These are phyloP conservation scores for Dendrobium catenatum DNA, from an alignment of 106 monocot genomes.

Conservation along the genomic window DNA sequence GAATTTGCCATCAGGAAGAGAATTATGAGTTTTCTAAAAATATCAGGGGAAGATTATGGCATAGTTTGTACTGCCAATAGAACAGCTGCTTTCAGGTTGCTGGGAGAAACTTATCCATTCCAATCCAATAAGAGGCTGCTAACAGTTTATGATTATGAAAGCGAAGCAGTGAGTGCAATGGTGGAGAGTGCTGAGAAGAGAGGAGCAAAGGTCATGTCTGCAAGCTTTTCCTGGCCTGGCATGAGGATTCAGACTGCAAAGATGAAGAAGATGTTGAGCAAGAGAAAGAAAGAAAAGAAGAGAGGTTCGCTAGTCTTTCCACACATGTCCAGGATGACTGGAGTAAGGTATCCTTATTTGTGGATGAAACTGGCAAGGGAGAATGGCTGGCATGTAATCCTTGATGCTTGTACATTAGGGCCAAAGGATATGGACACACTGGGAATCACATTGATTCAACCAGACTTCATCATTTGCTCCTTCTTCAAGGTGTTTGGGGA, in stretches of 20 bases:
- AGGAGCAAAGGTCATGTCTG: constrained; percentile 39
- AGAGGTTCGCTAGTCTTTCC: constrained; percentile 74
- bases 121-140: constrained; percentile 35
- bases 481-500: constrained; percentile 77
- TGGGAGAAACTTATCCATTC: constrained; percentile 65
- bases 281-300: constrained; percentile 19
- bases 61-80: constrained; percentile 64
- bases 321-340: constrained; percentile 56
- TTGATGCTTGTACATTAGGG: constrained; percentile 59
- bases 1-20: constrained; percentile 40
- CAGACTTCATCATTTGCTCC: constrained; percentile 78
- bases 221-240: constrained; percentile 56
- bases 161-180: constrained; percentile 47
- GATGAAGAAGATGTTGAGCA: constrained; percentile 39
- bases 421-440: constrained; percentile 74
- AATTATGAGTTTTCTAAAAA: constrained; percentile 49
- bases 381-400: constrained; percentile 64
- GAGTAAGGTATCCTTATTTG: constrained; percentile 62
- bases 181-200: constrained; percentile 26
- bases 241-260: constrained; percentile 42
- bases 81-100: constrained; percentile 56
- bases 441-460: constrained; percentile 61
- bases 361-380: constrained; percentile 78
- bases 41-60: constrained; percentile 40
- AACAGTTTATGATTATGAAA: constrained; percentile 69